These are phyloP conservation scores for Erigeron philadelphicus DNA, from an alignment of 140 eudicot species.

Conservation along the genomic window DNA sequence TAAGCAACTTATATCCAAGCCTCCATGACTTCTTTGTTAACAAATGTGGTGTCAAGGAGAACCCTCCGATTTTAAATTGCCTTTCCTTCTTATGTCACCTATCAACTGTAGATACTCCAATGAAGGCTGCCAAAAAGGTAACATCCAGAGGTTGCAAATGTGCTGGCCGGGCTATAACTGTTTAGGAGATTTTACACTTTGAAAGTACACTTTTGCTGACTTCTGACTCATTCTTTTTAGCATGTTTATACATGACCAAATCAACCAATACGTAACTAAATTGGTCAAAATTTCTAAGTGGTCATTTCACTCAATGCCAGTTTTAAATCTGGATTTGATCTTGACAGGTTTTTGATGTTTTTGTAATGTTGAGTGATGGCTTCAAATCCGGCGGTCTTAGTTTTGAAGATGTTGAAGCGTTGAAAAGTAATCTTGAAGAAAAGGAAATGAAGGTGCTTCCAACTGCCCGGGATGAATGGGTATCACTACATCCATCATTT, in stretches of 20 bases:
- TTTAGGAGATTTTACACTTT: background rate
- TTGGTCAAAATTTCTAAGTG: no score
- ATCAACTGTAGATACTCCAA: conserved; percentile 54
- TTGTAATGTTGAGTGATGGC: conserved; percentile 56
- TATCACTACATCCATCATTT: conserved; percentile 59
- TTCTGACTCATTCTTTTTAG: no score
- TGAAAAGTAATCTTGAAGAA: conserved; percentile 48
- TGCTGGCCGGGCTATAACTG: background rate
- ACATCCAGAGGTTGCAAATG: background rate
- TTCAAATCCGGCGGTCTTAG: conserved; percentile 46
- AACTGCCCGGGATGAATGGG: conserved; percentile 63
- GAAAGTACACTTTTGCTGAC: no score
- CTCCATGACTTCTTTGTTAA: conserved; percentile 75
- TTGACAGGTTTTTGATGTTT: conserved; percentile 60
- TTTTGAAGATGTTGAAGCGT: conserved; percentile 46
- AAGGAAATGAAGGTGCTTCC: conserved; percentile 61
- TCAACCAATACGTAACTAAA: no score
- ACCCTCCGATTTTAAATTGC: conserved; percentile 48
- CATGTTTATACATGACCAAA: no score
- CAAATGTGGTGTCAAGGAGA: conserved; percentile 70
- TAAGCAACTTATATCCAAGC: conserved; percentile 54
- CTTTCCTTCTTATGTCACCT: conserved; percentile 61
- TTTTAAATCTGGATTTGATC: conserved; percentile 12
- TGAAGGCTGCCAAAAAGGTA: conserved; percentile 57
- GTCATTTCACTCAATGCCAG: conserved; percentile 1